Percentiles rank a stretch among this genome's conserved stretches.
Evolutionary conservation across 139 green algal species (phyloP).

Genomic region (Chlorella sp.): DNA sequence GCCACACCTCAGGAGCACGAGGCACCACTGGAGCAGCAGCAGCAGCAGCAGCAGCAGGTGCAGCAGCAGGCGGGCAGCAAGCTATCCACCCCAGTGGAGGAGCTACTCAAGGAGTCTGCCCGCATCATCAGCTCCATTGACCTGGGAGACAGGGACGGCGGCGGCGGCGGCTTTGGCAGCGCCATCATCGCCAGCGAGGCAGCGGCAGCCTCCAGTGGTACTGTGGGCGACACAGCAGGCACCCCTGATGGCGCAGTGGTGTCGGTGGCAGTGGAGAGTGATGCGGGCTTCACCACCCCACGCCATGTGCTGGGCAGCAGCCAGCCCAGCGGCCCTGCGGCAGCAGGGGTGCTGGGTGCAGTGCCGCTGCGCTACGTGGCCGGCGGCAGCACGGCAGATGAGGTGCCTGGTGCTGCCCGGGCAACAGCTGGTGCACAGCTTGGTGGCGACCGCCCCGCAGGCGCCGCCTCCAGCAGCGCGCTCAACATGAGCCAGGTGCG

Average conservation of each 20-base stretch:
- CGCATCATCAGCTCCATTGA: slow-evolving; percentile 30
- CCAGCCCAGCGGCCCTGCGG: no score
- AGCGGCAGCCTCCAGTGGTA: background rate
- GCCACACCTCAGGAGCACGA: background rate
- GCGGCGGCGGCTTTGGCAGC: slow-evolving; percentile 5
- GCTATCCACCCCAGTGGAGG: slow-evolving; percentile 16
- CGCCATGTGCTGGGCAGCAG: background rate
- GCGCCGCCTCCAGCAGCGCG: no score
- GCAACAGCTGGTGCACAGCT: no score
- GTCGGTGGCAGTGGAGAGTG: background rate
- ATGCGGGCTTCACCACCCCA: background rate
- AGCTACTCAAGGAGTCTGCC: slow-evolving; percentile 19
- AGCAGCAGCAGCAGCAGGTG: background rate
- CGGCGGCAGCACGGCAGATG: no score
- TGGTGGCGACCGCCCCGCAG: no score
- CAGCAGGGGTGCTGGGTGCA: background rate
- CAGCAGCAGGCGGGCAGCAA: background rate
- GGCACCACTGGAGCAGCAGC: background rate
- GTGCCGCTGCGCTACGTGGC: background rate
- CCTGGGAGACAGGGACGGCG: background rate
- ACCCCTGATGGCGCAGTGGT: background rate
- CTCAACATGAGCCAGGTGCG: background rate
- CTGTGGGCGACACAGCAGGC: background rate
- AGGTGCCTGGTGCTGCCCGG: no score
- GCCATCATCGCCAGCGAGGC: background rate